These are phyloP conservation scores for Noccaea caerulescens DNA, from an alignment of 345 rosid genomes.

Conservation along the genomic window DNA sequence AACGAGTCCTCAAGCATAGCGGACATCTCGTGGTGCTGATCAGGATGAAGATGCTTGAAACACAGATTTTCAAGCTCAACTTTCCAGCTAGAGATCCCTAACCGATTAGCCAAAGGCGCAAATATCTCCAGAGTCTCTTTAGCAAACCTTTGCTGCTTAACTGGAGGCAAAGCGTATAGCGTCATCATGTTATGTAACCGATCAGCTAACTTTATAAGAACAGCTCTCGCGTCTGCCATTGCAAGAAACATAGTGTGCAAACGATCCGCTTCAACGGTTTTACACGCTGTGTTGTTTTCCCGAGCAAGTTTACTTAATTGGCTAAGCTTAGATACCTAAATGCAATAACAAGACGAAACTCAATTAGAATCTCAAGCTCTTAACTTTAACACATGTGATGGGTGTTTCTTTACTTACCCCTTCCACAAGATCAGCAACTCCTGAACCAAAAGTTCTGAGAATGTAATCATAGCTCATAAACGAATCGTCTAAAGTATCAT, in stretches of 20 bases:
- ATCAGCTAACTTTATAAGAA: constrained; percentile 92
- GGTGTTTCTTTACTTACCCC: constrained; percentile 64
- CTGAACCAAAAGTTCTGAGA: constrained; percentile 74
- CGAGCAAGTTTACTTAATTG: constrained; percentile 95
- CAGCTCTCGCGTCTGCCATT: constrained; percentile 96
- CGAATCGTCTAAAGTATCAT: constrained; percentile 91
- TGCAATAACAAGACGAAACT: constrained; percentile 2
- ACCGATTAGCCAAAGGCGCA: constrained; percentile 86
- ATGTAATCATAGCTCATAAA: constrained; percentile 72
- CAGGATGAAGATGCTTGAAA: constrained; percentile 89
- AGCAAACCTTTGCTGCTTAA: constrained; percentile 87
- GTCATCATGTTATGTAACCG: constrained; percentile 96
- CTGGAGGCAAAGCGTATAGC: constrained; percentile 68
- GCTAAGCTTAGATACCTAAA: constrained; percentile 93
- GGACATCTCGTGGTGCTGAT: constrained; percentile 69
- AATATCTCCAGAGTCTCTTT: constrained; percentile 96
- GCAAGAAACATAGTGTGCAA: constrained; percentile 95
- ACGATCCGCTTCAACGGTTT: constrained; percentile 90
- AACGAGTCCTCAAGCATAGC: constrained; percentile 67
- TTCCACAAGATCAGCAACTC: constrained; percentile 89
- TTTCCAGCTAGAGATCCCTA: constrained; percentile 90
- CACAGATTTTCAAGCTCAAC: constrained; percentile 86
- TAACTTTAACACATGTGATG: constrained; percentile 22
- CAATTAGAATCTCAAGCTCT: constrained; percentile 17
- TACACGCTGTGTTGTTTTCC: constrained; percentile 83